Evolutionary conservation across 2,329 filamentous ascomycete species (phyloP), one percentile per base, ranked within the genome.

Genomic region (Aspergillus calidoustus): DNA sequence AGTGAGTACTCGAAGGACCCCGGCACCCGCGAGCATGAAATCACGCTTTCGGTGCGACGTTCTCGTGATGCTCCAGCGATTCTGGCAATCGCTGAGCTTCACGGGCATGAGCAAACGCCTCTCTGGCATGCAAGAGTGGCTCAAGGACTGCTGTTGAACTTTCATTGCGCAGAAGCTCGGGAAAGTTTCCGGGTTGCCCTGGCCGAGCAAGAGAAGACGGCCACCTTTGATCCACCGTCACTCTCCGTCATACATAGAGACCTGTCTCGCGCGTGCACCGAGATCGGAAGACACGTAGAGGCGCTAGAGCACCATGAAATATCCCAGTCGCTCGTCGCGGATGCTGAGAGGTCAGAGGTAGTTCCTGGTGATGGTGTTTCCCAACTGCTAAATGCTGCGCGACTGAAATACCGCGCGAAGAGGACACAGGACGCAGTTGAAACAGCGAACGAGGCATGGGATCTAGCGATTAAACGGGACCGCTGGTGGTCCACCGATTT

Each of bases 91-190:
- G 58, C 58, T 7, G 53, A 60, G 47, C n/a, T 28, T 23, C 34
- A 60, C 5, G 9, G 15, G n/a, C 11, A 38, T 17, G 19, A 55
- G 38, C 19, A 60, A 15, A 56, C 58, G 25, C 5, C 52, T 1
- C 31, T 56, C 3, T 60, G 58, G 58, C 52, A 57, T 52, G 58
- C 53, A 13, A 31, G 58, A 23, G 17, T 60, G 19, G 58, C 46
- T 4, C 52, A 60, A 38, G 53, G 47, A n/a, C 38, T 56, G 3
- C 47, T 56, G 22, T n/a, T 43, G 15, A 31, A 60, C 19, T 0
- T 2, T 17, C 4, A 25, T 5, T 31, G 0, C 31, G 9, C n/a
- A 50, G 47, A 34, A 3, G 46, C 53, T 15, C 15, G 15, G 7
- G 43, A 4, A 1, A 28, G 25, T 1, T 56, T 56, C 25, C 43